Evolutionary conservation across 140 eudicot species (phyloP).

Genomic region (Flaveria floridana): DNA sequence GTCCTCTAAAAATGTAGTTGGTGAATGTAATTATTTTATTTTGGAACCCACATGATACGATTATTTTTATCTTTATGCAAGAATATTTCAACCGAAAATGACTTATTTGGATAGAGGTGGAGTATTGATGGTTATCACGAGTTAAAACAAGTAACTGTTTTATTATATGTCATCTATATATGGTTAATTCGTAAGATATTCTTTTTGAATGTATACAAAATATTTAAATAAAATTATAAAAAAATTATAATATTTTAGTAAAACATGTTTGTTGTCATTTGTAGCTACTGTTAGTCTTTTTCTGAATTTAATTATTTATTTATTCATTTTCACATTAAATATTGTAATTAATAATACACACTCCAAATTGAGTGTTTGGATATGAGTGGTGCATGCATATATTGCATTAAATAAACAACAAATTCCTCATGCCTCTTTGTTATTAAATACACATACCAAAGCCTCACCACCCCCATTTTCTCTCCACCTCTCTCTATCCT

Average conservation of each 20-base stretch:
- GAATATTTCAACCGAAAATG: not conserved
- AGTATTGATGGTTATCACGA: slow-evolving; percentile 16
- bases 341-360: slow-evolving; percentile 19
- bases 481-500: slow-evolving; percentile 50
- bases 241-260: too few species aligned
- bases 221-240: too few species aligned
- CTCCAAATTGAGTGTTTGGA: slow-evolving; percentile 23
- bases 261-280: not conserved
- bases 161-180: not conserved
- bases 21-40: not conserved
- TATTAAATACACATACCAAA: slow-evolving; percentile 59
- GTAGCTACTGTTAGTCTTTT: not conserved
- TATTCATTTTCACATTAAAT: not conserved
- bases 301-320: not conserved
- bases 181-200: not conserved
- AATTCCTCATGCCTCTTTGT: slow-evolving; percentile 43
- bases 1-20: not conserved
- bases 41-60: not conserved
- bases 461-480: slow-evolving; percentile 50
- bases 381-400: slow-evolving; percentile 37
- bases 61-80: not conserved
- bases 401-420: slow-evolving; percentile 48
- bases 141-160: slow-evolving; percentile 1
- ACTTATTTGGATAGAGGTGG: slow-evolving; percentile 5
- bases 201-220: not conserved